These are phyloP conservation scores for Verticillium nonalfalfae DNA, from an alignment of 2,329 filamentous ascomycete species.

Conservation along the genomic window DNA sequence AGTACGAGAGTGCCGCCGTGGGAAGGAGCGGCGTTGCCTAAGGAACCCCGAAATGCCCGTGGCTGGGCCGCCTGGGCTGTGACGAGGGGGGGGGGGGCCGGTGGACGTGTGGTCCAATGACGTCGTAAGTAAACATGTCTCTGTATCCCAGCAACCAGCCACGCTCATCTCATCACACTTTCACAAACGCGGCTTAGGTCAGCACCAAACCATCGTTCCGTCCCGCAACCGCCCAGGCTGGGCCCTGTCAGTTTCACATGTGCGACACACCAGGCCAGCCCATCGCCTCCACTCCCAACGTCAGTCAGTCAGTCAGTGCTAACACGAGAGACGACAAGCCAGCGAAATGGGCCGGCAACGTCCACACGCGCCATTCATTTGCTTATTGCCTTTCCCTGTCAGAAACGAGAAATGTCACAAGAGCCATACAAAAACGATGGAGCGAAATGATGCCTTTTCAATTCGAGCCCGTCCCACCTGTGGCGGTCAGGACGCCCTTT, in stretches of 20 bases:
- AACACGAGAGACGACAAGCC: background rate
- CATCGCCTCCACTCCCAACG: background rate
- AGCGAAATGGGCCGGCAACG: too few relatives aligned
- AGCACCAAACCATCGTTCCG: background rate
- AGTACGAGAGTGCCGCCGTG: background rate
- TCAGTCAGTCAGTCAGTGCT: background rate
- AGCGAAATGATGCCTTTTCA: background rate
- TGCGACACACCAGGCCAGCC: background rate
- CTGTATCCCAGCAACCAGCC: conserved; percentile 16
- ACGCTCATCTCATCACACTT: too few relatives aligned
- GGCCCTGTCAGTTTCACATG: background rate
- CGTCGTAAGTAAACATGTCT: conserved; percentile 24
- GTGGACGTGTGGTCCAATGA: conserved; percentile 14
- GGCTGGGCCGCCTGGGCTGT: conserved; percentile 9
- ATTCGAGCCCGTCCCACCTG: background rate
- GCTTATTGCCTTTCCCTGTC: too few relatives aligned
- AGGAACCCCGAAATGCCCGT: conserved; percentile 17
- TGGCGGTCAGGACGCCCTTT: background rate
- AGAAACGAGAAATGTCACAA: background rate
- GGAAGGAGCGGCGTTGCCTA: conserved; percentile 12
- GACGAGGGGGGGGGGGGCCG: too few relatives aligned
- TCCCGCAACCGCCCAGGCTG: background rate
- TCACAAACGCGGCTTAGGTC: too few relatives aligned
- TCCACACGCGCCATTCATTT: too few relatives aligned
- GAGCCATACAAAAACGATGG: background rate